phyloP scores from a whole-genome alignment of 768 basidiomycete genomes.

The Hygrophorus pudorinus region DNA sequence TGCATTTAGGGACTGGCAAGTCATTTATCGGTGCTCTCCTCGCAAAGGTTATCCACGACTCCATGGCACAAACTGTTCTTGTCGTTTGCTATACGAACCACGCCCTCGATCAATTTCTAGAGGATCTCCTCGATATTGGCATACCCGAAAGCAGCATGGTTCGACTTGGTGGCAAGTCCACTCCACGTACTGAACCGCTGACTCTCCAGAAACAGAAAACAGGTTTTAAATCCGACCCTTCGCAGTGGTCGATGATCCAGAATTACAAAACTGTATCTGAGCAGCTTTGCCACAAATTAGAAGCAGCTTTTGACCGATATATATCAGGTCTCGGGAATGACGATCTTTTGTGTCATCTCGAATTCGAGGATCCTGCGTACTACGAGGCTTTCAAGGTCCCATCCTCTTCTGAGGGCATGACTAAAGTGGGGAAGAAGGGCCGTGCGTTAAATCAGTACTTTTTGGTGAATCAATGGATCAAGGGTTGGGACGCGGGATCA shows the following conservation, averaged over 20 bases:
- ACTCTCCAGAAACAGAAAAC: constrained; percentile 29
- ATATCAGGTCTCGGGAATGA: constrained; percentile 10
- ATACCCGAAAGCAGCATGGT: constrained; percentile 42
- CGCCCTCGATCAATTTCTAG: constrained; percentile 61
- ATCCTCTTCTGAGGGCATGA: constrained; percentile 33
- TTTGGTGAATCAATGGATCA: too few species aligned
- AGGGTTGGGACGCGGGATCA: too few species aligned
- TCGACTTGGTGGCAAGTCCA: constrained; percentile 50
- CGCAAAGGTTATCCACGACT: constrained; percentile 47
- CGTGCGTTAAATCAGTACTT: too few species aligned
- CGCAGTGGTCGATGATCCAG: constrained; percentile 35
- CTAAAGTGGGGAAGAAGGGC: too few species aligned
- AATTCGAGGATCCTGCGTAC: constrained; percentile 40
- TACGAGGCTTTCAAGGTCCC: constrained; percentile 37
- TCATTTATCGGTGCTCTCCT: constrained; percentile 63
- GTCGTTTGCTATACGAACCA: constrained; percentile 75
- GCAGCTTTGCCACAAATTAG: constrained; percentile 13
- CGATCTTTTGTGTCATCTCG: constrained; percentile 35
- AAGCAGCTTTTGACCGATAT: constrained; percentile 20
- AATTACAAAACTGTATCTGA: constrained; percentile 18
- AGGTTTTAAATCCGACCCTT: constrained; percentile 15
- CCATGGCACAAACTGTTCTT: constrained; percentile 39
- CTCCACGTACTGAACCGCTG: constrained; percentile 33
- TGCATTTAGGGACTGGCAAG: constrained; percentile 55
- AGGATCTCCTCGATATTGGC: constrained; percentile 49